These are phyloP conservation scores for Cytospora schulzeri DNA, from an alignment of 2,329 filamentous ascomycete genomes.

Conservation along the genomic window DNA sequence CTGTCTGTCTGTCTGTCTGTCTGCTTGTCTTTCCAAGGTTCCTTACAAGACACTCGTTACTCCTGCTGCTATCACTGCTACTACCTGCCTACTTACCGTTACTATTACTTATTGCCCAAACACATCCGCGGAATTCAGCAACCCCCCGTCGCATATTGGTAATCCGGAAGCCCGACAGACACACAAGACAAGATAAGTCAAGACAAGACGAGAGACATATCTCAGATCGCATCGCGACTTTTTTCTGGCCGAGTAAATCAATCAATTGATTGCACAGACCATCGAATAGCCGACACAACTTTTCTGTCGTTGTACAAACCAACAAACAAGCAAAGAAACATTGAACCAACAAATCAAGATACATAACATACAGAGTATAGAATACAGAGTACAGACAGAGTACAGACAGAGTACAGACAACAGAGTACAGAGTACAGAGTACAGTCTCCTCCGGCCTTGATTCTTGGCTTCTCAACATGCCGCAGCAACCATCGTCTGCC, in stretches of 20 bases:
- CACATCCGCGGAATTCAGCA: too few species aligned
- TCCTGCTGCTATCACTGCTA: too few species aligned
- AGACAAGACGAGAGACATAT: too few species aligned
- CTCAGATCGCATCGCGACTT: not conserved
- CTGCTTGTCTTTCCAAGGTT: too few species aligned
- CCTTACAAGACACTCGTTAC: too few species aligned
- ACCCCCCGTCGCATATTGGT: not conserved
- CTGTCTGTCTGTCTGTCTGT: too few species aligned
- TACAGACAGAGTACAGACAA: too few species aligned
- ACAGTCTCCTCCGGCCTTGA: not conserved
- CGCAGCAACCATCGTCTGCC: conserved; percentile 1
- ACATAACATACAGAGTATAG: not conserved
- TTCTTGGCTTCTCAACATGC: conserved; percentile 9
- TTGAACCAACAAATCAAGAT: too few species aligned
- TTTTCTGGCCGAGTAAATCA: not conserved
- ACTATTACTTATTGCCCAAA: not conserved
- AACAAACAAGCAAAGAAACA: not conserved
- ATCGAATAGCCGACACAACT: not conserved
- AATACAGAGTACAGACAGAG: not conserved
- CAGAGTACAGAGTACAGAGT: too few species aligned
- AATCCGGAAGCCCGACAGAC: not conserved
- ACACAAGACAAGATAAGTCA: too few species aligned
- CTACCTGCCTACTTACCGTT: not conserved
- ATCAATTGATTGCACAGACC: not conserved
- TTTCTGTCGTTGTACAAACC: not conserved